phyloP scores from a whole-genome alignment of 2,329 filamentous ascomycete species.

The Colletotrichum limetticola region DNA sequence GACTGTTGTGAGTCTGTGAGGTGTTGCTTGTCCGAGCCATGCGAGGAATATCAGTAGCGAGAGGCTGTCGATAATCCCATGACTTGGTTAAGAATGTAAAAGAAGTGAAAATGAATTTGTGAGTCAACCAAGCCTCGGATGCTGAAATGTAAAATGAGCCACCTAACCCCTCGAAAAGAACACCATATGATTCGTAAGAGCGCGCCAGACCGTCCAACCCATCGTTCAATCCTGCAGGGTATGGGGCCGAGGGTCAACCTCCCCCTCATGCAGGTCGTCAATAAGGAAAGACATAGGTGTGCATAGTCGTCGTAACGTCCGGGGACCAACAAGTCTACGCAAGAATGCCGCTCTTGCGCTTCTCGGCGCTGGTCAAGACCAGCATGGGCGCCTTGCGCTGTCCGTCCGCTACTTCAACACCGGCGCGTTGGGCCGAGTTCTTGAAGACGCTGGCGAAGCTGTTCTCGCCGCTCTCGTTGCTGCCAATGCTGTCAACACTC shows the following conservation, averaged over 20 bases:
- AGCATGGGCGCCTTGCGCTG: slow-evolving; percentile 88
- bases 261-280: slow-evolving; percentile 31
- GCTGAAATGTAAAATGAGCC: slow-evolving; percentile 30
- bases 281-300: slow-evolving; percentile 36
- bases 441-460: slow-evolving; percentile 77
- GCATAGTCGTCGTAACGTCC: slow-evolving; percentile 37
- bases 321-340: slow-evolving; percentile 26
- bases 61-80: slow-evolving; percentile 15
- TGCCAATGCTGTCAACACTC: slow-evolving; percentile 74
- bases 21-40: slow-evolving; percentile 32
- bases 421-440: slow-evolving; percentile 62
- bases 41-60: slow-evolving; percentile 15
- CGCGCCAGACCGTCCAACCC: slow-evolving; percentile 27
- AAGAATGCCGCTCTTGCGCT: slow-evolving; percentile 76
- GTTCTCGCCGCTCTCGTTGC: slow-evolving; percentile 62
- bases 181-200: slow-evolving; percentile 33
- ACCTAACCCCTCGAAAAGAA: slow-evolving; percentile 29
- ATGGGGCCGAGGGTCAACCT: slow-evolving; percentile 34
- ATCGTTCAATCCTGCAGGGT: slow-evolving; percentile 33
- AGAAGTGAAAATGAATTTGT: slow-evolving; percentile 35
- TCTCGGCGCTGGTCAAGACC: slow-evolving; percentile 88
- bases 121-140: slow-evolving; percentile 33
- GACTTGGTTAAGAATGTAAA: slow-evolving; percentile 30
- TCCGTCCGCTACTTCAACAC: slow-evolving; percentile 66
- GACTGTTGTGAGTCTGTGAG: slow-evolving; percentile 12